Evolutionary conservation across 1,284 basidiomycete species (phyloP), one percentile per base, ranked within the genome.

Genomic region (Puccinia hordei): DNA sequence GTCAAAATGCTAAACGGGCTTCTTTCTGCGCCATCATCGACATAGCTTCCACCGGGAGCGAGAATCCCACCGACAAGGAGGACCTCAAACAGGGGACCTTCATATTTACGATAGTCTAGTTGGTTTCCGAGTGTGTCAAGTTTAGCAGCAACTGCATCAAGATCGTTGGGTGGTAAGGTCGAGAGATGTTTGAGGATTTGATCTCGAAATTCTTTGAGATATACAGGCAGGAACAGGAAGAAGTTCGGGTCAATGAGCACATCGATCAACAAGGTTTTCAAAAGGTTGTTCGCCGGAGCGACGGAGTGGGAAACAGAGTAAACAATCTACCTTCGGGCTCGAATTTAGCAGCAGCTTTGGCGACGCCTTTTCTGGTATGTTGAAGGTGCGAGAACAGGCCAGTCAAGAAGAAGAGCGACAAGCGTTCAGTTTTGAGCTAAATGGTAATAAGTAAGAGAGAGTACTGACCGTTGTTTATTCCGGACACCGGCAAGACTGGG

Each of bases 181-280:
- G 95, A 93, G 82, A 98, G 90, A 85, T 96, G 92, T 86, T 95
- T 94, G 86, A 93, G 92, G 83, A 98, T 91, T 83, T 94, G 92
- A 87, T 98, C 95, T 87, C 95, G 91, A 88, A 98, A 98, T 86
- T 92, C 95, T 95, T 1, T 63, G 84, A 66, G 72, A 0, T 49
- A 41, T 17, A 59, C 19, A 19, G 63, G 51, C 15, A 66, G 41
- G 27, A 27, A 35, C 10, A 27, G 51, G 24, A 5, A 13, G 27
- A 5, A 13, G 27, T 35, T 30, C n/a, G 22, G 22, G 57, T 35
- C 22, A 81, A 46, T 27, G 55, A 49, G 53, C n/a, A n/a, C n/a
- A 38, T 41, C 12, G 46, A 51, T 51, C 35, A 35, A 6, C 19
- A 53, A 61, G 38, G 63, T 65, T 69, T 49, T 49, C 19, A 72